phyloP scores from a whole-genome alignment of 2,329 filamentous ascomycete species.

The Alternaria angustiovoidea region DNA sequence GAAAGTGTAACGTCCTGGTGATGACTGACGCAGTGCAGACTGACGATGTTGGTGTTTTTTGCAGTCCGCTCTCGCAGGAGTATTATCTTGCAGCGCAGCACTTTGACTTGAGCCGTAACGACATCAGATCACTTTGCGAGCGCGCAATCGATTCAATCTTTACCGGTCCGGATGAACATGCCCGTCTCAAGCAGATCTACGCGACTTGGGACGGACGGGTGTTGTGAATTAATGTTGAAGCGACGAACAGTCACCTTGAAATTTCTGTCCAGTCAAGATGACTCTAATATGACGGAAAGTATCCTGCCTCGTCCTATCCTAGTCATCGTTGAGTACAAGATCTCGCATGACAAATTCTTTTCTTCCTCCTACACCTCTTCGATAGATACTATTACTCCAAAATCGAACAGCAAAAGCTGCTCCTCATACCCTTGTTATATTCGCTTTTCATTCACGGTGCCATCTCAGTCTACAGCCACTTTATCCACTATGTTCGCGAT shows the following conservation, averaged over 20 bases:
- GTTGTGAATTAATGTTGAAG: not conserved
- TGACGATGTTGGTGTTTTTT: conserved; percentile 84
- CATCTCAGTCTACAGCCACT: too few relatives aligned
- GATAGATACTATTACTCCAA: too few relatives aligned
- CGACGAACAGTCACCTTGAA: not conserved
- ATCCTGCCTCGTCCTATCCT: not conserved
- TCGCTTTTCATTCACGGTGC: too few relatives aligned
- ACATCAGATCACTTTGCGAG: conserved; percentile 65
- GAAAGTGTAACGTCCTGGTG: not conserved
- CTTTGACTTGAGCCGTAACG: conserved; percentile 64
- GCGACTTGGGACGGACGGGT: conserved; percentile 33
- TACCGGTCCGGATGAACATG: conserved; percentile 67
- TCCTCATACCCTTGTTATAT: too few relatives aligned
- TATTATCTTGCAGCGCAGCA: conserved; percentile 76
- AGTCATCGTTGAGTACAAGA: not conserved
- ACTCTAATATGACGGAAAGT: not conserved
- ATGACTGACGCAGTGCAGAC: conserved; percentile 62
- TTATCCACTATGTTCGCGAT: too few relatives aligned
- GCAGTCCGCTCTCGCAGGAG: conserved; percentile 78
- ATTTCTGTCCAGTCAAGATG: not conserved
- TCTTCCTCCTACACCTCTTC: too few relatives aligned
- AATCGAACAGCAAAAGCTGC: too few relatives aligned
- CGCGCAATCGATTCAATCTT: conserved; percentile 73
- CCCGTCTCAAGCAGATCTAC: conserved; percentile 54
- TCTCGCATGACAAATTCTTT: too few relatives aligned